Evolutionary conservation across 345 rosid genomes (phyloP).

Genomic region (Bruguiera sexangula): DNA sequence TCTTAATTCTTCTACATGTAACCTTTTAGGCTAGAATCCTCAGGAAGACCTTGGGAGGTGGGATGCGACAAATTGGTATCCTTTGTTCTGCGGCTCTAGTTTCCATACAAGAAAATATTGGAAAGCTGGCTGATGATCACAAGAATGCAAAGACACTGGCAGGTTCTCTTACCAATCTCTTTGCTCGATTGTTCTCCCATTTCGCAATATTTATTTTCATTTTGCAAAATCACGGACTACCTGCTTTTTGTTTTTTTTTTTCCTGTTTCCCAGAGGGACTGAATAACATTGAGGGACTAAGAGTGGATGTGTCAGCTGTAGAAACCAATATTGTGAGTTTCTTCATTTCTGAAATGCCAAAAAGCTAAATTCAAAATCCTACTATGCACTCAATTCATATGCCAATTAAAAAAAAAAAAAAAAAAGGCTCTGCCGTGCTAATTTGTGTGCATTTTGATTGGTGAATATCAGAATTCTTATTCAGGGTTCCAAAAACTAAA

Average conservation of each 20-base stretch:
- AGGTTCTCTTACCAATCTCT: constrained; percentile 35
- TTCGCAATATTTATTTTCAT: background rate
- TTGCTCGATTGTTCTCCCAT: background rate
- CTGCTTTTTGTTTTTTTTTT: background rate
- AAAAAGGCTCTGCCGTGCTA: too few species aligned
- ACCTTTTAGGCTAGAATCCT: constrained; percentile 68
- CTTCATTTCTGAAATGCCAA: background rate
- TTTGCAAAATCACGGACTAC: background rate
- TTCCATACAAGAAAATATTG: constrained; percentile 59
- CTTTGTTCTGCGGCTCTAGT: constrained; percentile 84
- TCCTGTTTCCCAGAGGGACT: constrained; percentile 49
- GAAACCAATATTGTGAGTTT: constrained; percentile 88
- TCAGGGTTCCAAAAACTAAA: too few species aligned
- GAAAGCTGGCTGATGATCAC: constrained; percentile 75
- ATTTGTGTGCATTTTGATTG: too few species aligned
- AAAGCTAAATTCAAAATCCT: background rate
- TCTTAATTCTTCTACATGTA: too few species aligned
- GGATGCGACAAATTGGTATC: constrained; percentile 88
- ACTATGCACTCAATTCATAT: too few species aligned
- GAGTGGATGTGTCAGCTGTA: constrained; percentile 59
- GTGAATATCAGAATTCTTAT: too few species aligned
- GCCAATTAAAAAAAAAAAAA: too few species aligned
- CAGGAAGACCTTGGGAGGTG: constrained; percentile 91
- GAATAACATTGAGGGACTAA: constrained; percentile 63
- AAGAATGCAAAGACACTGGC: constrained; percentile 75